phyloP scores from a whole-genome alignment of 495 filamentous ascomycete genomes.

The Haplographium delicatum region DNA sequence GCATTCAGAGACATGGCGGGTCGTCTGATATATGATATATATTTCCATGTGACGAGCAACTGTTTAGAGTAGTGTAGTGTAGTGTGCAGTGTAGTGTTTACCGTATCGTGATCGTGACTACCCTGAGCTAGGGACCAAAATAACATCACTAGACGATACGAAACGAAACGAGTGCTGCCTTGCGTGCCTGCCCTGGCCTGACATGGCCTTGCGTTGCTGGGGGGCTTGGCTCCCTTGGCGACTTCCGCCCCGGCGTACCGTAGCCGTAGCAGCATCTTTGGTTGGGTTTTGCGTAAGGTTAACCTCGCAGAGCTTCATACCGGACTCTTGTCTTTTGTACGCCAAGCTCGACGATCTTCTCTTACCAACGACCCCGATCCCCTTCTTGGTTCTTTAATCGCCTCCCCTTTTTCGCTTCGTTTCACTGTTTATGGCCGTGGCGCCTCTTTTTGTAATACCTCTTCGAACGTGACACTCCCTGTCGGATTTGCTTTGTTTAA shows the following conservation, averaged over 20 bases:
- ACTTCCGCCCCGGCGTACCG: conserved; percentile 10
- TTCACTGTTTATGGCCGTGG: not conserved
- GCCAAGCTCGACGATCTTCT: no score
- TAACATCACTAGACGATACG: not conserved
- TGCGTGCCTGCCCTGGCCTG: no score
- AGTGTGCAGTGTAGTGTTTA: no score
- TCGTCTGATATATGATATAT: conserved; percentile 12
- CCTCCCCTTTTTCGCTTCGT: not conserved
- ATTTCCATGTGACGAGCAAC: conserved; percentile 6
- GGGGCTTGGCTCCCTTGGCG: not conserved
- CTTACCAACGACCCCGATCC: no score
- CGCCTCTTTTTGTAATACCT: not conserved
- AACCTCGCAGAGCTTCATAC: no score
- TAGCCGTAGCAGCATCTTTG: no score
- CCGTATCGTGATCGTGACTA: no score
- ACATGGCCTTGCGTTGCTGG: not conserved
- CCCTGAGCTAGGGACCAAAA: no score
- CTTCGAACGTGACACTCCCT: not conserved
- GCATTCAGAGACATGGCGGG: conserved; percentile 10
- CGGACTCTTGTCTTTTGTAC: no score
- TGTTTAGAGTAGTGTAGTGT: no score
- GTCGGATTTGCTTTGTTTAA: conserved; percentile 17
- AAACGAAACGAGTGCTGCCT: conserved; percentile 7
- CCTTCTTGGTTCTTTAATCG: conserved; percentile 1
- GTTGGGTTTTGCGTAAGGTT: no score